These are phyloP conservation scores for Apiospora hydei DNA, from an alignment of 2,329 filamentous ascomycete genomes.

Conservation along the genomic window DNA sequence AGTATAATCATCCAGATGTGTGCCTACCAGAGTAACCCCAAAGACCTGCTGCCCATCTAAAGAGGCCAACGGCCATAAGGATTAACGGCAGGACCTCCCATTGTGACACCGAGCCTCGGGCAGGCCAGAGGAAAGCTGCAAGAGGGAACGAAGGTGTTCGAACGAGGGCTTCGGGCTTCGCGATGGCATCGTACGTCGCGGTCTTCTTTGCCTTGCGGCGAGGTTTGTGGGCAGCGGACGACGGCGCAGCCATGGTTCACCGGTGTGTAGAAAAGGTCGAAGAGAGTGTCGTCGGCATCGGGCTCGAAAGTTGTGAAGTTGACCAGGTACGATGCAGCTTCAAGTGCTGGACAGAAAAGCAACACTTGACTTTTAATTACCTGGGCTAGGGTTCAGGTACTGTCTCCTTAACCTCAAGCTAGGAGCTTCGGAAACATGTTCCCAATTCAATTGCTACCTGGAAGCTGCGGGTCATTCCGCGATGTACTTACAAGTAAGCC, in stretches of 20 bases:
- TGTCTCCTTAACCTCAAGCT: slow-evolving; percentile 1
- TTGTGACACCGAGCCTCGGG: slow-evolving; percentile 82
- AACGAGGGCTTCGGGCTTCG: slow-evolving; percentile 53
- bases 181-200: slow-evolving; percentile 46
- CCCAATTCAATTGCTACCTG: neutral
- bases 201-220: slow-evolving; percentile 61
- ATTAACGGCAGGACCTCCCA: slow-evolving; percentile 91
- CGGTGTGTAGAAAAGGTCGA: neutral
- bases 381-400: neutral
- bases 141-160: slow-evolving; percentile 82
- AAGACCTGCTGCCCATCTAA: slow-evolving; percentile 89
- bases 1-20: neutral
- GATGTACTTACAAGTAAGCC: neutral
- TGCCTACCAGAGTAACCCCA: slow-evolving; percentile 91
- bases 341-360: slow-evolving; percentile 6
- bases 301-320: neutral
- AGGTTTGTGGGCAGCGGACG: slow-evolving; percentile 65
- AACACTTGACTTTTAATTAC: slow-evolving; percentile 11
- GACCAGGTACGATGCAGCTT: slow-evolving; percentile 6
- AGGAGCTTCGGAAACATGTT: neutral
- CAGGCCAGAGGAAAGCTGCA: slow-evolving; percentile 93
- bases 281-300: slow-evolving; percentile 10
- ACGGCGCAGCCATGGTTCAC: slow-evolving; percentile 55
- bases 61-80: slow-evolving; percentile 88
- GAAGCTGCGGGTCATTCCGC: slow-evolving; percentile 9